Evolutionary conservation across 352 stramenopile genomes (phyloP).

Genomic region (Salisapilia sapeloensis): DNA sequence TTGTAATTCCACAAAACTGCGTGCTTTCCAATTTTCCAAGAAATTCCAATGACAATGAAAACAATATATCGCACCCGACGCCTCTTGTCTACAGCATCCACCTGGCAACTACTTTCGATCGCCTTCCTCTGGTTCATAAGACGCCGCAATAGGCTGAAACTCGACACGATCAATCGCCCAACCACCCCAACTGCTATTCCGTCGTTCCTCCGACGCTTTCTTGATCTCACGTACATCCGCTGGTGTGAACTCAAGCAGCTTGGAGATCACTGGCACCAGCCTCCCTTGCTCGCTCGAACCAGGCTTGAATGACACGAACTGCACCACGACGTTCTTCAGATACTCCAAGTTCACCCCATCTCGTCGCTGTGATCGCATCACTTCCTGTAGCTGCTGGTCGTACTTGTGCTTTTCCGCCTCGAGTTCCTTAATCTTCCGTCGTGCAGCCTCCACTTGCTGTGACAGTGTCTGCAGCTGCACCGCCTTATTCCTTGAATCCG

Average conservation of each 20-base stretch:
- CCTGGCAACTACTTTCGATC: too few relatives aligned
- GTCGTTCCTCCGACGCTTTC: constrained; percentile 18
- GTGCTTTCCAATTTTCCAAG: too few relatives aligned
- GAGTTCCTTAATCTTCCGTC: constrained; percentile 31
- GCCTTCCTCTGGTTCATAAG: too few relatives aligned
- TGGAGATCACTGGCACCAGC: constrained; percentile 71
- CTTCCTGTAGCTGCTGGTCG: constrained; percentile 44
- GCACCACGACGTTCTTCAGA: constrained; percentile 81
- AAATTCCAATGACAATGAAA: too few relatives aligned
- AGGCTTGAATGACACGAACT: constrained; percentile 80
- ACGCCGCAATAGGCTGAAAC: constrained; percentile 61
- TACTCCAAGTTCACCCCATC: constrained; percentile 85
- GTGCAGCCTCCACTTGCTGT: constrained; percentile 17
- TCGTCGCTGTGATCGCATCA: constrained; percentile 67
- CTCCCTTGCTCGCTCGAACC: constrained; percentile 64
- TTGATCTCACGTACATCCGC: constrained; percentile 68
- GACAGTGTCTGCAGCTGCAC: constrained; percentile 32
- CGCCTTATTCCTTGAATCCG: constrained; percentile 33
- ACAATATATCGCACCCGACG: too few relatives aligned
- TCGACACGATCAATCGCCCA: constrained; percentile 36
- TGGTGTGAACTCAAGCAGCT: constrained; percentile 64
- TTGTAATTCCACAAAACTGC: too few relatives aligned
- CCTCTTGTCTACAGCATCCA: too few relatives aligned
- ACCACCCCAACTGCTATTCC: constrained; percentile 45
- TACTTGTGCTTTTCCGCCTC: constrained; percentile 35